These are phyloP conservation scores for Sanghuangporus weigelae DNA, from an alignment of 1,284 basidiomycete genomes.

Conservation along the genomic window DNA sequence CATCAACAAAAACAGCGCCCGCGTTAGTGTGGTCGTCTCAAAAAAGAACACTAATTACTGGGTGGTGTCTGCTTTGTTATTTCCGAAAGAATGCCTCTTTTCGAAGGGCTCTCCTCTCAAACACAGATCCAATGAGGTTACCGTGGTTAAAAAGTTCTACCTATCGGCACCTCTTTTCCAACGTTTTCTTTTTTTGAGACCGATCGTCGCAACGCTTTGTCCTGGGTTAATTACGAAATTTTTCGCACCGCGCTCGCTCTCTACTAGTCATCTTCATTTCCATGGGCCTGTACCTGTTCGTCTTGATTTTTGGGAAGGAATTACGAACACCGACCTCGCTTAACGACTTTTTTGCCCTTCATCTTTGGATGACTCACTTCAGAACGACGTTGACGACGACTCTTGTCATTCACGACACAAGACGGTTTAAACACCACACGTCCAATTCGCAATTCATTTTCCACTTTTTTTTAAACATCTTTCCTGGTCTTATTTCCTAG, in stretches of 20 bases:
- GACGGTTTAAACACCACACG: conserved; percentile 13
- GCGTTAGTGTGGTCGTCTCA: neutral
- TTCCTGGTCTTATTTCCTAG: conserved; percentile 22
- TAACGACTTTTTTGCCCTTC: neutral
- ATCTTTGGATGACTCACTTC: neutral
- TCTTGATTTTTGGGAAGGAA: neutral
- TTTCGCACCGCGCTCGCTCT: too few relatives aligned
- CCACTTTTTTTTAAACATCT: conserved; percentile 14
- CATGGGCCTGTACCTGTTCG: too few relatives aligned
- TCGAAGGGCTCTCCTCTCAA: too few relatives aligned
- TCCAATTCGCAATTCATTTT: neutral
- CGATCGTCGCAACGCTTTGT: too few relatives aligned
- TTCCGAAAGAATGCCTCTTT: neutral
- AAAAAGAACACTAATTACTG: neutral
- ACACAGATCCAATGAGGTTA: too few relatives aligned
- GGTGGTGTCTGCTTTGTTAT: neutral
- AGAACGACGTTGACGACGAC: conserved; percentile 24
- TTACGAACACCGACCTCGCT: neutral
- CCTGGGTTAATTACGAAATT: too few relatives aligned
- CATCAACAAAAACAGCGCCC: neutral
- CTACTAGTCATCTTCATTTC: too few relatives aligned
- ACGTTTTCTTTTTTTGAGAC: too few relatives aligned
- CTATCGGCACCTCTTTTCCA: too few relatives aligned
- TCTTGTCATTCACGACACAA: conserved; percentile 50
- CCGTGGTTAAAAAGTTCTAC: too few relatives aligned